phyloP scores from a whole-genome alignment of 345 rosid genomes.

The Linum usitatissimum region DNA sequence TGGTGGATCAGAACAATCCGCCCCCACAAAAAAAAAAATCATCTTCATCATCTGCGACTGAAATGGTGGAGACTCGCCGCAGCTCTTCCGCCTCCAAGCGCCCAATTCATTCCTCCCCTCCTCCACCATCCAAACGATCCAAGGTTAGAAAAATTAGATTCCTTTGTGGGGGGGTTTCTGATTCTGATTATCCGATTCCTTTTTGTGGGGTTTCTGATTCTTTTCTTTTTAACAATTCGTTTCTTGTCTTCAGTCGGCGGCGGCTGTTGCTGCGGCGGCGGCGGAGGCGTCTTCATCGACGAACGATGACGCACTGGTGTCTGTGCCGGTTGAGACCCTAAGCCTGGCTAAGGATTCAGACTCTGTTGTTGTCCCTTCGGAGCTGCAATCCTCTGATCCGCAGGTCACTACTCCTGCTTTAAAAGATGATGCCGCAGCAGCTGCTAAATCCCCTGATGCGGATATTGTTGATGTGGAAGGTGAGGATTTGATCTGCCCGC shows the following conservation, averaged over 20 bases:
- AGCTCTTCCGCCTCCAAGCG: slow-evolving; percentile 83
- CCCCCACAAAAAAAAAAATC: slow-evolving; percentile 4
- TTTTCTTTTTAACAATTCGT: slow-evolving; percentile 1
- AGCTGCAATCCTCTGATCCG: slow-evolving; percentile 62
- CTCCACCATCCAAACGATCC: slow-evolving; percentile 51
- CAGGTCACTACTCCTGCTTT: slow-evolving; percentile 32
- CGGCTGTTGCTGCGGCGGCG: slow-evolving; percentile 7
- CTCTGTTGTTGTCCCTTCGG: slow-evolving; percentile 43
- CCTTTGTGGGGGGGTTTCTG: not conserved
- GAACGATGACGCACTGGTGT: slow-evolving; percentile 26
- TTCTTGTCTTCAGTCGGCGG: slow-evolving; percentile 24
- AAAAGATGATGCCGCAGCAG: slow-evolving; percentile 18
- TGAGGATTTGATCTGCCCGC: slow-evolving; percentile 39
- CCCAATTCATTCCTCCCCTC: slow-evolving; percentile 37
- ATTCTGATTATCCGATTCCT: not conserved
- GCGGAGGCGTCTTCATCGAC: slow-evolving; percentile 48
- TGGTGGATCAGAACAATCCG: slow-evolving; percentile 37
- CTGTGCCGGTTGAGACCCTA: slow-evolving; percentile 25
- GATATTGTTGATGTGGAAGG: slow-evolving; percentile 34
- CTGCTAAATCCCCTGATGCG: slow-evolving; percentile 35
- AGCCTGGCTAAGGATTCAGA: slow-evolving; percentile 41
- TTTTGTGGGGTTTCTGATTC: not conserved
- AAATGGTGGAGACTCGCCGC: slow-evolving; percentile 93
- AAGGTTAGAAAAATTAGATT: slow-evolving; percentile 34
- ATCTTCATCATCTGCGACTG: slow-evolving; percentile 7